Evolutionary conservation across 371 early-diverging fungal species (phyloP).

Genomic region (Lichtheimia hyalospora): DNA sequence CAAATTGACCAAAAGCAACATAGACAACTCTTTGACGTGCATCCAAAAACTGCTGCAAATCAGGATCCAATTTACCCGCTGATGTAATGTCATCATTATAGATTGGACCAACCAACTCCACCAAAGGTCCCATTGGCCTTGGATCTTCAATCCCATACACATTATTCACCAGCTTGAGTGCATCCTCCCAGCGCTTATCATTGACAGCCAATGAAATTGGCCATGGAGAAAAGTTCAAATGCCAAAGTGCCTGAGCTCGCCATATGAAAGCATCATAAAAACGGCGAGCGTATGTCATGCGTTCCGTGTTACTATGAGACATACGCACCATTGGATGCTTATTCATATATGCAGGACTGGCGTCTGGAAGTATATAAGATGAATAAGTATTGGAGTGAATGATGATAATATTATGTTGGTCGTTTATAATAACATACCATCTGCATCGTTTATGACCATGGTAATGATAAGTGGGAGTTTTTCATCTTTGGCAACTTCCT

Average conservation of each 20-base stretch:
- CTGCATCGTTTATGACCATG: conserved; percentile 1
- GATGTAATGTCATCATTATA: neutral
- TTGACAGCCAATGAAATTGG: neutral
- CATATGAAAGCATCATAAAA: conserved; percentile 16
- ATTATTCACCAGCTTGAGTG: conserved; percentile 32
- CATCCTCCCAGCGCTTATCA: conserved; percentile 3
- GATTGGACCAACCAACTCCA: conserved; percentile 39
- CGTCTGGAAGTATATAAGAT: conserved; percentile 1
- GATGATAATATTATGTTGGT: neutral
- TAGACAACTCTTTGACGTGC: conserved; percentile 23
- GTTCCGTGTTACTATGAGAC: conserved; percentile 12
- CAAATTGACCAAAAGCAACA: conserved; percentile 37
- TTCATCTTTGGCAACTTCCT: conserved; percentile 5
- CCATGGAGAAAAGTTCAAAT: neutral
- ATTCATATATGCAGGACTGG: conserved; percentile 26
- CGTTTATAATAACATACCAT: conserved; percentile 1
- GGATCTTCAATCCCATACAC: conserved; percentile 26
- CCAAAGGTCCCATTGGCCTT: conserved; percentile 32
- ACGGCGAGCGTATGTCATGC: conserved; percentile 11
- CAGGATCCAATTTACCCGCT: neutral
- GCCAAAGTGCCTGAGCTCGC: conserved; percentile 1
- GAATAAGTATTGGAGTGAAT: neutral
- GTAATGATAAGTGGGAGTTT: conserved; percentile 11
- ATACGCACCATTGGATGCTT: conserved; percentile 1
- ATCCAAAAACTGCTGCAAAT: conserved; percentile 24